Conservation (phyloP, 2,329 filamentous ascomycete genomes). For the Helotiales sp. region DNA sequence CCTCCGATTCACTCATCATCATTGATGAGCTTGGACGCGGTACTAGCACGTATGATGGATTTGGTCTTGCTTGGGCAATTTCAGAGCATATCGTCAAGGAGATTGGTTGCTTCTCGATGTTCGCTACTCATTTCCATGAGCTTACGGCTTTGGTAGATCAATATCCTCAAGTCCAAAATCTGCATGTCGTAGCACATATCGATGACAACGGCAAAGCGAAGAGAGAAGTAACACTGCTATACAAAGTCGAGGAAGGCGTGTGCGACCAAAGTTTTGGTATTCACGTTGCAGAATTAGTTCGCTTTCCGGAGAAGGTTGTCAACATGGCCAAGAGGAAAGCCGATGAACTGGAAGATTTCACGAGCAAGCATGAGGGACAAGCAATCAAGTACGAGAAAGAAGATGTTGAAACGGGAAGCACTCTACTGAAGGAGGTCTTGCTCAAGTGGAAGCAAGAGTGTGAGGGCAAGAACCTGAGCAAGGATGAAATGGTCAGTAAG, state of each 20-base stretch:
- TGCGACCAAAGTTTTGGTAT: constrained; percentile 98
- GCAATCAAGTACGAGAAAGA: constrained; percentile 69
- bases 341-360: constrained; percentile 96
- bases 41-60: constrained; percentile 97
- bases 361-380: constrained; percentile 68
- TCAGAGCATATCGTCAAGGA: constrained; percentile 96
- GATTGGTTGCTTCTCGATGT: constrained; percentile 91
- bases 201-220: constrained; percentile 45
- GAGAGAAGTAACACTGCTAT: constrained; percentile 89
- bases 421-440: constrained; percentile 79
- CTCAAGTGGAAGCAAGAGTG: constrained; percentile 82
- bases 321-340: constrained; percentile 99
- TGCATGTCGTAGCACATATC: constrained; percentile 96
- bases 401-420: constrained; percentile 87
- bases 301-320: constrained; percentile 95
- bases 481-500: constrained; percentile 74
- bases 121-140: constrained; percentile 98
- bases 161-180: constrained; percentile 83
- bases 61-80: constrained; percentile 98
- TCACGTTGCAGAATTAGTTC: constrained; percentile 93
- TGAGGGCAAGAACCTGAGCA: constrained; percentile 57
- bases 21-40: constrained; percentile 97
- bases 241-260: constrained; percentile 93
- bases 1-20: constrained; percentile 93
- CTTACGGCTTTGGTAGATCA: constrained; percentile 86